A percentile compares a stretch with the other conserved stretches of the same genome.
phyloP scores from a whole-genome alignment of 2,329 filamentous ascomycete genomes.

The Diplocarpon mali region DNA sequence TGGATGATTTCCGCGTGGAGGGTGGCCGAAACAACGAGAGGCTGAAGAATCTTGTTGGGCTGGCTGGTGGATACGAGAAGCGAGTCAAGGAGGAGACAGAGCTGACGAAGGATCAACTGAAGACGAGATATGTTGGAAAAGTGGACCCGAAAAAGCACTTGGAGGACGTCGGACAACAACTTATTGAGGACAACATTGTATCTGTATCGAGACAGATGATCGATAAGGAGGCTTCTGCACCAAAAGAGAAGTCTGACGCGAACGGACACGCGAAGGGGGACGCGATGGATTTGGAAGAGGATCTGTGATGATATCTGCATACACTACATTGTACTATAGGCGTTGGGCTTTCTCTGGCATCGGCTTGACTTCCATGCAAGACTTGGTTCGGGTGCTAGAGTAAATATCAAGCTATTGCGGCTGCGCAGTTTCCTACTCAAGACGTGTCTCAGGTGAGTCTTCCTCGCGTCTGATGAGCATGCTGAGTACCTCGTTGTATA shows the following conservation, averaged over 20 bases:
- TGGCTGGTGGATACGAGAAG: slow-evolving; percentile 97
- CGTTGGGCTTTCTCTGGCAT: slow-evolving; percentile 23
- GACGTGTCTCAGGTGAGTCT: no score
- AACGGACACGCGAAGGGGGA: slow-evolving; percentile 32
- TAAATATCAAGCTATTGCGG: slow-evolving; percentile 5
- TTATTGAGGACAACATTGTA: slow-evolving; percentile 99
- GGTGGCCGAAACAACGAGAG: slow-evolving; percentile 77
- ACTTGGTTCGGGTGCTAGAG: slow-evolving; percentile 11
- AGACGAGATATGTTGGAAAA: slow-evolving; percentile 98
- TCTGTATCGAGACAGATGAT: slow-evolving; percentile 99
- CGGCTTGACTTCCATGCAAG: slow-evolving; percentile 11
- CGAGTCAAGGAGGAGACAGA: slow-evolving; percentile 98
- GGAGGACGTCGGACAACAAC: slow-evolving; percentile 87
- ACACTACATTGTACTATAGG: slow-evolving; percentile 30
- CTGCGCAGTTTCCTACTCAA: neutral
- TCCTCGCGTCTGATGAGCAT: no score
- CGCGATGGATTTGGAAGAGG: slow-evolving; percentile 27
- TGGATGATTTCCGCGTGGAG: slow-evolving; percentile 89
- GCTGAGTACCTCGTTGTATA: no score
- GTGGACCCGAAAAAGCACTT: slow-evolving; percentile 99
- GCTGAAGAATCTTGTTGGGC: slow-evolving; percentile 73
- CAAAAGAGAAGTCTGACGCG: slow-evolving; percentile 49
- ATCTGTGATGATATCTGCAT: slow-evolving; percentile 34
- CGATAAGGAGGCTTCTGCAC: slow-evolving; percentile 94
- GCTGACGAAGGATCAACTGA: slow-evolving; percentile 90